These are phyloP conservation scores for Apiospora hydei DNA, from an alignment of 2,329 filamentous ascomycete genomes.

Conservation along the genomic window DNA sequence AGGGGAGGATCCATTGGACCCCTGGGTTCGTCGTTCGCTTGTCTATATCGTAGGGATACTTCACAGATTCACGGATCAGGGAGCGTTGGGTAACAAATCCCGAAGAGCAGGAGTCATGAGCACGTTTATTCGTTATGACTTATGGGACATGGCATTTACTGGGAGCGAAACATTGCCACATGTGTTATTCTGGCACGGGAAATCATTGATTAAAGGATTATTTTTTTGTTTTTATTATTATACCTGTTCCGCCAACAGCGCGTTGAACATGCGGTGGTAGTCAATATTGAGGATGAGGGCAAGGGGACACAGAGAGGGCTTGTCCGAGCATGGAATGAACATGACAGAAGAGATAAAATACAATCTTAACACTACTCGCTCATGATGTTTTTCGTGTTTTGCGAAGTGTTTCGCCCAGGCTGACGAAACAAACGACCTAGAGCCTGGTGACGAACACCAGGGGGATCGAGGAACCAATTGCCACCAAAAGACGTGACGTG, in stretches of 20 bases:
- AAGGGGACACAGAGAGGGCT: background rate
- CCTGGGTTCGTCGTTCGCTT: background rate
- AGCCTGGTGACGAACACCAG: background rate
- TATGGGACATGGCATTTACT: conserved; percentile 16
- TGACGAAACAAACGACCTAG: background rate
- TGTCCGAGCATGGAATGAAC: background rate
- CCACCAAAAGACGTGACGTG: background rate
- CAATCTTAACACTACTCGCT: background rate
- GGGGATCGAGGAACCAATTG: background rate
- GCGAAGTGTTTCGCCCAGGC: background rate
- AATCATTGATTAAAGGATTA: background rate
- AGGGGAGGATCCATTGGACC: background rate
- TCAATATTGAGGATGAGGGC: background rate
- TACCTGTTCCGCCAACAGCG: background rate
- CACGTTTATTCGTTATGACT: background rate
- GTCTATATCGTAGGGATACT: background rate
- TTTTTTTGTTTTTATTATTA: background rate
- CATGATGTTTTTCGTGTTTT: background rate
- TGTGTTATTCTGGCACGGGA: background rate
- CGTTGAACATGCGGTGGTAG: background rate
- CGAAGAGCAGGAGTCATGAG: background rate
- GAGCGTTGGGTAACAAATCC: background rate
- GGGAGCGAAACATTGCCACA: background rate
- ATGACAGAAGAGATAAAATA: background rate
- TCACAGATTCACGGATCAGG: background rate